Base-by-base conservation (phyloP, 106 monocot genomes). In the Acorus gramineus region DNA sequence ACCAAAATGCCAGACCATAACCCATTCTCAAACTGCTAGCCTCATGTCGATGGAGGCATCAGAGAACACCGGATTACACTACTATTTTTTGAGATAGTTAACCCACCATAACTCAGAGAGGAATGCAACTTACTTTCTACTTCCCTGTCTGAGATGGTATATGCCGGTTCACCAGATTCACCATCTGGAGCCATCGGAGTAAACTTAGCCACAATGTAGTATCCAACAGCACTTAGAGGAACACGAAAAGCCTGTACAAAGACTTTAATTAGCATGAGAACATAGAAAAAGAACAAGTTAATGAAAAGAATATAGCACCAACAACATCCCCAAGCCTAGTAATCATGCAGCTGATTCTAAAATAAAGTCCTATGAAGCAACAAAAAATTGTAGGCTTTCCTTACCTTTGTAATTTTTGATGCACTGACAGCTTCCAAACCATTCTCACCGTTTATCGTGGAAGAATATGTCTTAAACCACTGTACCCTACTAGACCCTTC, bases 101-200 rank as follows among this genome's bases (percentile, higher is more conserved):
- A 28, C 28, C 28, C 28, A 28, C 28, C 28, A 28, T 28, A 28
- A 28, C 28, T 28, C 28, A 28, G 28, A 28, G 28, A 28, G 28
- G 44, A 43, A 6, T 54, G 8, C 5, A 63, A 81, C 90, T 98
- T 81, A 98, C 96, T 92, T 70, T 92, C 92, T 47, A 98, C 85
- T 10, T 83, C 55, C 56, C 73, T 84, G 66, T 80, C 88, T 55
- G 91, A 88, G 60, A 81, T 73, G 48, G 72, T 75, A 78, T 81
- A 88, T 72, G 79, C 85, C 60, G 96, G 79, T 73, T 87, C 88
- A 70, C 96, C 96, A 61, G 77, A 70, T 88, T 92, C 91, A 76
- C 88, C 96, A 88, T 98, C 85, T 65, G 87, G 77, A 42, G 87
- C 81, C 79, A 87, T 81, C 66, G 96, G 96, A 66, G 63, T 92